Base-by-base conservation (phyloP, 345 rosid species). In the Luvunga scandens region DNA sequence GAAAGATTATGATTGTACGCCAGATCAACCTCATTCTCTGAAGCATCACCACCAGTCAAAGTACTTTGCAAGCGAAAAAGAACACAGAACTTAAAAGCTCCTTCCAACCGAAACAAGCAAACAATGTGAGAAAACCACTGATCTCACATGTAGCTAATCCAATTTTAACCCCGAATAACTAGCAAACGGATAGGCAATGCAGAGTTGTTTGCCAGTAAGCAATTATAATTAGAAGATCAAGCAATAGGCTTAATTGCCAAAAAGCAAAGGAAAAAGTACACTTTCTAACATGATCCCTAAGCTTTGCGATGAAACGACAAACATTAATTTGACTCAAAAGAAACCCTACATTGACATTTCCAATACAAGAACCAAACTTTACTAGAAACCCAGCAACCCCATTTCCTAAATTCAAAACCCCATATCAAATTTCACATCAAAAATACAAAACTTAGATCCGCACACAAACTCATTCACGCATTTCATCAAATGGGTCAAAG, bases 381-480 rank as follows among this genome's bases (percentile, higher is more conserved):
- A 9, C 75, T 33, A 56, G 18, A 31, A 45, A 61, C 65, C 66
- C 75, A 50, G 1, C 18, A 74, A 75, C 7, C 68, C 39, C 24
- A 63, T 16, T 79, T 39, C 62, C 21, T 8, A 61, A 7, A 60
- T 39, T 61, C 34, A 42, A 64, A 45, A 31, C 63, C 70, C 69
- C 57, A 66, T 55, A 30, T 16, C 39, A 79, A 71, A 9, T 24
- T 33, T 56, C 24, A 5, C 55, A 56, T 5, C 22, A 14, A 56
- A 30, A 75, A 25, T 66, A 25, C 28, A 28, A 67, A 27, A 60
- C 6, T 73, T 76, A 84, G 82, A 85, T 84, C 87, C 76, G 56
- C 48, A 79, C 22, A 77, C 21, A 62, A 53, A 0, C 80, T 38
- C 68, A 70, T 25, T 66, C 5, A 53, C 4, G 4, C 42, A 66